Conservation (phyloP, 1,139 yeast species). For the Debaryomyces nepalensis region DNA sequence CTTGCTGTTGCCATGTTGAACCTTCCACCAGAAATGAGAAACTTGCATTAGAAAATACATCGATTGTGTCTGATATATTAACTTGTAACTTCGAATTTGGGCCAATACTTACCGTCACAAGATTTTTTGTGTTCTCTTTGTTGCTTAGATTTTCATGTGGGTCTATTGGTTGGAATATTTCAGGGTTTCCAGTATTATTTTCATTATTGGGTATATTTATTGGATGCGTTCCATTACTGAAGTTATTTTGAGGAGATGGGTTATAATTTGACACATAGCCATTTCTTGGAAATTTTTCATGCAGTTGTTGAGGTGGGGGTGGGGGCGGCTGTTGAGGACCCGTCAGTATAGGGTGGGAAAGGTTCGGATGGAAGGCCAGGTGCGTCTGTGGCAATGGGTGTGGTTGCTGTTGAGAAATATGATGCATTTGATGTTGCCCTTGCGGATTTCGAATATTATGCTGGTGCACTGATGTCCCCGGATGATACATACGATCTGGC, state of each 20-base stretch:
- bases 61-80: constrained; percentile 41
- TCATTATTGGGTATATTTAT: not conserved
- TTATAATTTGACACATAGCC: not conserved
- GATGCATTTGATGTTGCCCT: not conserved
- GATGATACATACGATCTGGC: not conserved
- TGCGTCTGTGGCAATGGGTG: not conserved
- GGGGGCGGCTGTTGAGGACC: constrained; percentile 12
- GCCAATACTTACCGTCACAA: constrained; percentile 42
- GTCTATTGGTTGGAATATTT: not conserved
- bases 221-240: not conserved
- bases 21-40: constrained; percentile 45
- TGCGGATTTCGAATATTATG: not conserved
- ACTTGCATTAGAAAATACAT: constrained; percentile 42
- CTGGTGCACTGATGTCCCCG: constrained; percentile 6
- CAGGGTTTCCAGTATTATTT: not conserved
- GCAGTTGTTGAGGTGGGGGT: constrained; percentile 6
- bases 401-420: not conserved
- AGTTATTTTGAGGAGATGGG: not conserved
- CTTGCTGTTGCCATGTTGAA: constrained; percentile 45
- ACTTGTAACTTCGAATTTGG: constrained; percentile 43
- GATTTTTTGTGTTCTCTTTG: constrained; percentile 6
- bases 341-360: not conserved
- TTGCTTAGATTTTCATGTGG: too few relatives aligned
- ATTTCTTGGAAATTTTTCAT: not conserved
- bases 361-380: not conserved